Conservation (phyloP, 2,329 filamentous ascomycete species). For the Penicillium hordei region DNA sequence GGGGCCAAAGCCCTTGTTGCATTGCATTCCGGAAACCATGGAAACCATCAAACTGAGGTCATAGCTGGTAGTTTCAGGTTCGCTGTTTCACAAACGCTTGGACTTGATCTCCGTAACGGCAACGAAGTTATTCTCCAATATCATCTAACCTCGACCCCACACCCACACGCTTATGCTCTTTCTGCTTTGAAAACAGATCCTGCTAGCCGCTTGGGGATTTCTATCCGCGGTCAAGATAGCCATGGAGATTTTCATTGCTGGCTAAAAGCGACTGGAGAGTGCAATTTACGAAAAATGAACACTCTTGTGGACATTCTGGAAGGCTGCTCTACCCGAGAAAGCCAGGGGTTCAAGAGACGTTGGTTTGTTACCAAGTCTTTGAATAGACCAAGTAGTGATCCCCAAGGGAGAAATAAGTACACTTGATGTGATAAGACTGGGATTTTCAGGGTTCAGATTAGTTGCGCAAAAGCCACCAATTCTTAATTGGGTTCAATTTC, state of each 20-base stretch:
- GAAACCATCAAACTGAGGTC: not conserved
- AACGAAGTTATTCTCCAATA: not conserved
- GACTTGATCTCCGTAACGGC: not conserved
- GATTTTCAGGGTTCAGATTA: too few species aligned
- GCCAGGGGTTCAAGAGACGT: not conserved
- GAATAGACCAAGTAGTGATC: not conserved
- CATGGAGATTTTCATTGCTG: not conserved
- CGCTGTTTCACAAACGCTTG: not conserved
- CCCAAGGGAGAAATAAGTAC: not conserved
- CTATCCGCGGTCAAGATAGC: not conserved
- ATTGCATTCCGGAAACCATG: not conserved
- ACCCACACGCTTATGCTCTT: not conserved
- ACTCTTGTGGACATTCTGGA: too few species aligned
- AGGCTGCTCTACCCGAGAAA: not conserved
- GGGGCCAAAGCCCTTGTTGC: not conserved
- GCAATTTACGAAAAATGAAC: too few species aligned
- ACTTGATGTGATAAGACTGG: not conserved
- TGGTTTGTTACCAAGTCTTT: not conserved
- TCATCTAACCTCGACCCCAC: not conserved
- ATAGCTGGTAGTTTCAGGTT: not conserved
- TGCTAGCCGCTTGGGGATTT: not conserved
- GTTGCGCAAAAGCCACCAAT: not conserved
- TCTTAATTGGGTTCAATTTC: not conserved
- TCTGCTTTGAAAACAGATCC: not conserved
- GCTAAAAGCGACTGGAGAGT: not conserved